Conservation (phyloP, 2,329 filamentous ascomycete genomes). For the Pezicula rhizophila region DNA sequence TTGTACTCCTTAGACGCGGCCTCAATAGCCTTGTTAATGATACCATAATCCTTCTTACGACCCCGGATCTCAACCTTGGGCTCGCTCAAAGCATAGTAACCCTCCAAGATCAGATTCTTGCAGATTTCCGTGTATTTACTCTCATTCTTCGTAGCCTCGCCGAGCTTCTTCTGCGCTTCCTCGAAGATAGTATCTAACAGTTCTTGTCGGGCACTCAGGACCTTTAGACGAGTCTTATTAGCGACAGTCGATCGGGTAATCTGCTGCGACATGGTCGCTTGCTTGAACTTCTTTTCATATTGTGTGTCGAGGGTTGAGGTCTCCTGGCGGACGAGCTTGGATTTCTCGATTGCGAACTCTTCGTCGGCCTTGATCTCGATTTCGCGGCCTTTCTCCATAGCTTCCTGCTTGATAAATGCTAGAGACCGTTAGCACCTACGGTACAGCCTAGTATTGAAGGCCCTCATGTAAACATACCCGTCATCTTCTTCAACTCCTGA, state of each 20-base stretch:
- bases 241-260: slow-evolving; percentile 93
- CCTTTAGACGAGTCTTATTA: slow-evolving; percentile 90
- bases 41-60: slow-evolving; percentile 71
- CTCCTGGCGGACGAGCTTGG: slow-evolving; percentile 94
- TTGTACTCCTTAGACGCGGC: slow-evolving; percentile 79
- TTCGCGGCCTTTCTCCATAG: slow-evolving; percentile 91
- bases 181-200: slow-evolving; percentile 88
- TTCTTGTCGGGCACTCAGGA: slow-evolving; percentile 82
- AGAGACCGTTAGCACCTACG: neutral
- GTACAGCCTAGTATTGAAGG: neutral
- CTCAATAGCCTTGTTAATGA: slow-evolving; percentile 72
- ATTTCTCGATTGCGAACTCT: slow-evolving; percentile 98
- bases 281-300: slow-evolving; percentile 99
- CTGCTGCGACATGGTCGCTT: slow-evolving; percentile 96
- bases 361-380: slow-evolving; percentile 98
- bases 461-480: slow-evolving; percentile 28
- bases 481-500: slow-evolving; percentile 99
- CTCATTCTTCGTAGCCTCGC: slow-evolving; percentile 60
- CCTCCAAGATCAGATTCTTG: slow-evolving; percentile 80
- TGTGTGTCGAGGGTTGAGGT: slow-evolving; percentile 83
- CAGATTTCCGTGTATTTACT: slow-evolving; percentile 69
- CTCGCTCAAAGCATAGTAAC: slow-evolving; percentile 83
- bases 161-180: slow-evolving; percentile 66
- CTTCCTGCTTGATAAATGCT: slow-evolving; percentile 98
- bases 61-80: slow-evolving; percentile 67